Percentiles rank a stretch among this genome's conserved stretches.
phyloP scores from a whole-genome alignment of 331 rosid species.

The Ulmus americana region DNA sequence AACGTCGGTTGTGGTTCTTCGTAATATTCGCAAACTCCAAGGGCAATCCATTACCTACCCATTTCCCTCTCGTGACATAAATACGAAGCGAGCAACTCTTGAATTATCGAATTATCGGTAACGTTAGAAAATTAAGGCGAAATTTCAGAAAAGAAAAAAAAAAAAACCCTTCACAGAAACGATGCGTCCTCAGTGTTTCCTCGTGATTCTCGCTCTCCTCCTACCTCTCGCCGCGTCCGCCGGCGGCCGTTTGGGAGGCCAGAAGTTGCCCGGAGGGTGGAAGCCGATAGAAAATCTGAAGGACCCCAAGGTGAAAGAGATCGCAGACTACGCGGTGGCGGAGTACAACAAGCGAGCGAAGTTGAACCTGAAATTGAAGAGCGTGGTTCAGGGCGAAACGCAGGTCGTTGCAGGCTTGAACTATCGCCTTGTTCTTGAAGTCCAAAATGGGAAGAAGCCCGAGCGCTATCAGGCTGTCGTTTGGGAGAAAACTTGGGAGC shows the following conservation, averaged over 20 bases:
- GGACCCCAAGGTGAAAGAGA: conserved; percentile 41
- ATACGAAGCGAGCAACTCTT: no score
- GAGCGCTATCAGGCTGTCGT: conserved; percentile 36
- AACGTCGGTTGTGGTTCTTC: no score
- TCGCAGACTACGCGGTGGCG: conserved; percentile 42
- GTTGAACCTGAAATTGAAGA: conserved; percentile 22
- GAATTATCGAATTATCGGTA: no score
- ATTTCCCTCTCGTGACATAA: no score
- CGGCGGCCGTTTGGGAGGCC: background rate
- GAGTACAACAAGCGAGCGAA: conserved; percentile 39
- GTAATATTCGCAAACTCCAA: no score
- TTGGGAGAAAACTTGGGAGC: conserved; percentile 45
- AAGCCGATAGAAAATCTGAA: conserved; percentile 25
- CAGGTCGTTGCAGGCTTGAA: conserved; percentile 60
- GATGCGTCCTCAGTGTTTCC: background rate
- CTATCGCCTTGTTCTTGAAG: conserved; percentile 37
- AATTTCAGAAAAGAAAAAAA: no score
- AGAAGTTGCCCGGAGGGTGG: conserved; percentile 27
- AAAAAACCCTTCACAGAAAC: no score
- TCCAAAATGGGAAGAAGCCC: conserved; percentile 15
- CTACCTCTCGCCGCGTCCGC: background rate
- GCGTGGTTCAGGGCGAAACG: conserved; percentile 35
- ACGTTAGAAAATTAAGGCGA: no score
- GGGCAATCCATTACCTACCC: no score
- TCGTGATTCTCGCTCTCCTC: conserved; percentile 8